Percentiles rank a stretch among this genome's conserved stretches.
These are phyloP conservation scores for Serendipita sp. DNA, from an alignment of 768 basidiomycete species.

Conservation along the genomic window DNA sequence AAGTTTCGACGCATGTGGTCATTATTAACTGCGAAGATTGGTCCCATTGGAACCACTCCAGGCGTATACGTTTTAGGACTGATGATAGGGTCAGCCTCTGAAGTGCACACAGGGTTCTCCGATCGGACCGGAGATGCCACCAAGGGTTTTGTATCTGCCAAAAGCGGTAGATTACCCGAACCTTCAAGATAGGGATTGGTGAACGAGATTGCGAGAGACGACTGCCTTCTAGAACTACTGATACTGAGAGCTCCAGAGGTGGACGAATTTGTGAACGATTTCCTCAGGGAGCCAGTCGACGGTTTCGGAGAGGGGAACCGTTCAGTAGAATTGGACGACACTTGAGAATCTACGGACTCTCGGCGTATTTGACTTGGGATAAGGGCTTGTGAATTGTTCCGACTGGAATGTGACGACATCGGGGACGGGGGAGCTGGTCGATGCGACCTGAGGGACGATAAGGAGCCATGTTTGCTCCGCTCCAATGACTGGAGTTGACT, in stretches of 20 bases:
- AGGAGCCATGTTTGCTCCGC: not conserved
- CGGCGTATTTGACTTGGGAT: not conserved
- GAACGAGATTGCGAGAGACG: not conserved
- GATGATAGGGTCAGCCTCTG: not conserved
- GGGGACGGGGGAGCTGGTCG: slow-evolving; percentile 1
- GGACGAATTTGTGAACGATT: not conserved
- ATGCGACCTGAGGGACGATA: not conserved
- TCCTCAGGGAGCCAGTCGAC: not conserved
- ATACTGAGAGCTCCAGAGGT: not conserved
- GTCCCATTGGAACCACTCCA: not conserved
- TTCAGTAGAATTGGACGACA: not conserved
- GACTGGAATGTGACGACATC: not conserved
- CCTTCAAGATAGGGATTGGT: not conserved
- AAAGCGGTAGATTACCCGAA: not conserved
- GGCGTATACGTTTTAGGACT: not conserved
- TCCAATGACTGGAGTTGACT: not conserved
- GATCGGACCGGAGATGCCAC: too few relatives aligned
- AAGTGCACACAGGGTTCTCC: too few relatives aligned
- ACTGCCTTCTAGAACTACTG: not conserved
- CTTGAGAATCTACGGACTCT: not conserved
- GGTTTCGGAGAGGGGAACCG: not conserved
- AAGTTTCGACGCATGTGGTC: not conserved
- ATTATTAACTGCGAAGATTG: not conserved
- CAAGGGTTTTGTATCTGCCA: not conserved
- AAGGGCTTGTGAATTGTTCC: not conserved